Evolutionary conservation across 305 asterid species (phyloP), one percentile per base, ranked within the genome.

Genomic region (Solanum hybrid): DNA sequence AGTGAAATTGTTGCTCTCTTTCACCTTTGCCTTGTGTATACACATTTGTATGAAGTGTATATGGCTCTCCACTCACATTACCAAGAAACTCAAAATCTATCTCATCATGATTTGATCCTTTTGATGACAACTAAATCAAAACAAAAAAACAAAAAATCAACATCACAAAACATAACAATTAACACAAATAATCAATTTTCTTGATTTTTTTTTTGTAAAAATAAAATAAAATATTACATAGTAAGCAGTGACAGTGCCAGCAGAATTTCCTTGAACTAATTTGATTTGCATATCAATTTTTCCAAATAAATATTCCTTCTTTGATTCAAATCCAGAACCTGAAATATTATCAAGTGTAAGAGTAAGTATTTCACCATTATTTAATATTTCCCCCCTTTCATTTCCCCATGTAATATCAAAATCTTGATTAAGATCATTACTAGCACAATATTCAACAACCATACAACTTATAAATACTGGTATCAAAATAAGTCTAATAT

Each of bases 51-150:
- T 95, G 97, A n/a, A 93, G 88, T 7, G 91, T 91, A 86, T 95
- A 94, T 42, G 98, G 98, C 26, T 95, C 93, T 4, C 96, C 95
- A 38, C 94, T 93, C 22, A 93, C 42, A 73, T 95, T 95, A n/a
- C 98, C 97, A 93, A 96, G 89, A 91, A 96, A 95, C 92, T 96
- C 98, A 42, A 95, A 94, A 88, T 96, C 98, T 90, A 96, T 95
- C 90, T 96, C 98, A 75, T 95, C 98, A 76, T 92, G 98, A 79
- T 14, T 91, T n/a, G 88, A 1, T 46, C 98, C 97, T 86, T 91
- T 27, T 10, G 98, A 96, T 34, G 98, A 96, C 88, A 96, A 79
- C 97, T 96, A 29, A 92, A 27, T 38, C 4, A 3, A 40, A 11
- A 24, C 0, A 79, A 1, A 37, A n/a, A 3, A n/a, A 36, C 22